Percentiles rank a stretch among this genome's conserved stretches.
Conservation (phyloP, 169 alveolate species). For the Cyclospora cayetanensis region DNA sequence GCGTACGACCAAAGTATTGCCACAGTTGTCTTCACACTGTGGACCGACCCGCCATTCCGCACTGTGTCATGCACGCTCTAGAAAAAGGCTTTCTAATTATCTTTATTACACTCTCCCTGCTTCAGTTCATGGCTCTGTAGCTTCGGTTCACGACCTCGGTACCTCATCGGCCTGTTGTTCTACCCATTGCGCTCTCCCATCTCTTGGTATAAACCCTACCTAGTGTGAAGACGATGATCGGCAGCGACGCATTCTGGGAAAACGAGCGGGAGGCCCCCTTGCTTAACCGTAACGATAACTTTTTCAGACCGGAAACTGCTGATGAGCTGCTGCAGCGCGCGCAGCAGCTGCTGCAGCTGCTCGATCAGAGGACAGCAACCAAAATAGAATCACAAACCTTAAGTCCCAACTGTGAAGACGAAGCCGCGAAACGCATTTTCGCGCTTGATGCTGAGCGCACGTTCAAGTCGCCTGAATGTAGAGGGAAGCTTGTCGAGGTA, state of each 20-base stretch:
- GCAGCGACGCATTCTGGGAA: slow-evolving; percentile 73
- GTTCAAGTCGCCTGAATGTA: slow-evolving; percentile 67
- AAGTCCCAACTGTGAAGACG: slow-evolving; percentile 67
- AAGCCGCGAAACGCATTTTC: slow-evolving; percentile 74
- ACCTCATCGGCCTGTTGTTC: too few relatives aligned
- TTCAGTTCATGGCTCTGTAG: too few relatives aligned
- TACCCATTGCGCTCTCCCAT: too few relatives aligned
- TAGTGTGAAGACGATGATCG: slow-evolving; percentile 76
- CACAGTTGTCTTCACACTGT: too few relatives aligned
- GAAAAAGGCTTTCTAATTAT: too few relatives aligned
- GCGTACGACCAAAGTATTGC: too few relatives aligned
- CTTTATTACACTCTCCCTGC: too few relatives aligned
- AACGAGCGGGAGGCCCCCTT: slow-evolving; percentile 79
- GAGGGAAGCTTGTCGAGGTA: slow-evolving; percentile 71
- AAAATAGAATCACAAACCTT: background rate
- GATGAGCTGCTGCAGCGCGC: slow-evolving; percentile 70
- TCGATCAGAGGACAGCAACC: slow-evolving; percentile 56
- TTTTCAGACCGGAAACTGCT: slow-evolving; percentile 65
- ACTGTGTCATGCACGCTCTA: too few relatives aligned
- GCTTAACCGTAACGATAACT: slow-evolving; percentile 74
- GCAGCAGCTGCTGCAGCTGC: slow-evolving; percentile 68
- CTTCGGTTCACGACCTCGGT: too few relatives aligned
- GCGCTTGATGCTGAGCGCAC: slow-evolving; percentile 79
- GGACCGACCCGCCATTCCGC: too few relatives aligned
- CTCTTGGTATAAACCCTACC: too few relatives aligned